Conservation (phyloP, 306 rosid species). For the Vigna reflexopilosa region DNA sequence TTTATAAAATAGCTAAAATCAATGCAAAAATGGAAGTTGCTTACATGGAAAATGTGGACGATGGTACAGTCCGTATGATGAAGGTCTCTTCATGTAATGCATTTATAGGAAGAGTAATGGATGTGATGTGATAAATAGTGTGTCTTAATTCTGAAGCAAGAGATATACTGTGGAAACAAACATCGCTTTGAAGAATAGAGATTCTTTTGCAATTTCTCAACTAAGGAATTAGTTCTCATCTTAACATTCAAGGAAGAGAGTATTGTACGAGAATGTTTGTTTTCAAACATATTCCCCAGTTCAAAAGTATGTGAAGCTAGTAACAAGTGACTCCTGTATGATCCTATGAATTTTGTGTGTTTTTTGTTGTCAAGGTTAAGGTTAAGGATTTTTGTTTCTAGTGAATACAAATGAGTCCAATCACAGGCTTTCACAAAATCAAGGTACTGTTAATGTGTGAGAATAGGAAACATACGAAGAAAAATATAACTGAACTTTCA, state of each 20-base stretch:
- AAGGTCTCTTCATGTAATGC: conserved; percentile 17
- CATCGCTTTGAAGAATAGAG: conserved; percentile 10
- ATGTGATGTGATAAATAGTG: conserved; percentile 22
- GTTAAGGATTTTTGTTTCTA: too few species aligned
- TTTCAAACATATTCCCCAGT: too few species aligned
- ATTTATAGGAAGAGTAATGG: neutral
- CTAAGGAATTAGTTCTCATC: conserved; percentile 40
- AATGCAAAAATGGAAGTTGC: neutral
- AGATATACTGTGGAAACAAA: conserved; percentile 22
- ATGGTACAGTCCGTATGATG: neutral
- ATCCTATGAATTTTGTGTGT: too few species aligned
- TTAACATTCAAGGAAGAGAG: conserved; percentile 44
- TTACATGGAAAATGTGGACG: conserved; percentile 42
- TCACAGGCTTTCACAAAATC: too few species aligned
- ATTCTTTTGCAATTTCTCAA: conserved; percentile 33
- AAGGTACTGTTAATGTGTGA: too few species aligned
- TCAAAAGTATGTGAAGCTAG: neutral
- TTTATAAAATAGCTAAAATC: conserved; percentile 28
- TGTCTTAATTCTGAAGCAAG: conserved; percentile 43
- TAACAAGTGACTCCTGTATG: neutral
- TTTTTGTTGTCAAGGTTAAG: too few species aligned
- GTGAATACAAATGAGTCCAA: too few species aligned
- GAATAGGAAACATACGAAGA: too few species aligned
- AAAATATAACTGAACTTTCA: too few species aligned
- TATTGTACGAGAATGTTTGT: neutral